Percentiles rank a stretch among this genome's conserved stretches.
These are phyloP conservation scores for Debaryomyces fabryi DNA, from an alignment of 1,139 yeast genomes.

Conservation along the genomic window DNA sequence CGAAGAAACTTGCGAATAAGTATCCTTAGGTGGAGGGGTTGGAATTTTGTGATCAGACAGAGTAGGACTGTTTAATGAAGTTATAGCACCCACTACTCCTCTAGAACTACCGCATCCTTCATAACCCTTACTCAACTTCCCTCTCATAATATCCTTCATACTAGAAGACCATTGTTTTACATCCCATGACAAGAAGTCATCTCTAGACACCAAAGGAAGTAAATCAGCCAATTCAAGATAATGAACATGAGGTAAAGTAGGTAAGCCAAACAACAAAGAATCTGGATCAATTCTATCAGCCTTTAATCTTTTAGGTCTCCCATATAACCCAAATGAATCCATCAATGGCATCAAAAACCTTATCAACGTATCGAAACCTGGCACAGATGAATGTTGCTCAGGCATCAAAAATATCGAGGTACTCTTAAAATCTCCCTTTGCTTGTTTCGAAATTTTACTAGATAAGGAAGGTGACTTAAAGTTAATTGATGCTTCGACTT, in stretches of 20 bases:
- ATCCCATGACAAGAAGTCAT: conserved; percentile 57
- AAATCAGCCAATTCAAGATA: conserved; percentile 55
- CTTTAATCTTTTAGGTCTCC: conserved; percentile 85
- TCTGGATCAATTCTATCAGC: conserved; percentile 83
- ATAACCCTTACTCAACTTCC: conserved; percentile 72
- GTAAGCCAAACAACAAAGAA: conserved; percentile 86
- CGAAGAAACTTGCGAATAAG: conserved; percentile 8
- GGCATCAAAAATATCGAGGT: conserved; percentile 95
- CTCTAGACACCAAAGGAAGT: conserved; percentile 20
- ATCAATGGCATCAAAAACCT: conserved; percentile 82
- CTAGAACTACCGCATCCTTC: conserved; percentile 79
- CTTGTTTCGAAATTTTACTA: conserved; percentile 42
- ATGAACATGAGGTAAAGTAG: conserved; percentile 85
- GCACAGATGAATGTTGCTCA: conserved; percentile 89
- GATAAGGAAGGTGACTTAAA: conserved; percentile 52
- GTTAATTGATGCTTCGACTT: conserved; percentile 78
- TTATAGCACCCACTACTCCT: conserved; percentile 62
- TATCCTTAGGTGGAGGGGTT: conserved; percentile 10
- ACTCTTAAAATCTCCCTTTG: conserved; percentile 59
- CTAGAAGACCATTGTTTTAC: conserved; percentile 67
- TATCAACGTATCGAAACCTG: conserved; percentile 91
- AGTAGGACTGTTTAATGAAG: conserved; percentile 42
- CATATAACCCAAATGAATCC: conserved; percentile 87
- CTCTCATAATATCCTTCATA: conserved; percentile 63
- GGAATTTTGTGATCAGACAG: conserved; percentile 9